Percentiles rank a stretch among this genome's conserved stretches.
Evolutionary conservation across 2,329 filamentous ascomycete species (phyloP).

Genomic region (Seiridium unicorne): DNA sequence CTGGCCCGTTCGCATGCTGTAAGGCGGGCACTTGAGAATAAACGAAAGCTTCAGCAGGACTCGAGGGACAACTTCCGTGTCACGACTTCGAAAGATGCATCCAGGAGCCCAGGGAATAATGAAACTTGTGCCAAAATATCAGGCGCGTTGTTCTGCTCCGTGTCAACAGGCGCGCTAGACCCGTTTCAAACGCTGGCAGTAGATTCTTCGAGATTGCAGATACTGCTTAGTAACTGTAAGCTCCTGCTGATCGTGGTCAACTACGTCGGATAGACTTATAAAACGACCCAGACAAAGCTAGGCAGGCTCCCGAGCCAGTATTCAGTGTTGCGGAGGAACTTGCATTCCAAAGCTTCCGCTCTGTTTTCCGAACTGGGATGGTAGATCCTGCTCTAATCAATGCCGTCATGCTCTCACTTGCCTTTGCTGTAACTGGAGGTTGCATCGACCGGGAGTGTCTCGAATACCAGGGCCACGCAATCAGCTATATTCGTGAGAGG

Average conservation of each 20-base stretch:
- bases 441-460: constrained; percentile 31
- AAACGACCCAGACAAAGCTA: constrained; percentile 17
- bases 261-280: not conserved
- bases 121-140: not conserved
- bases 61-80: constrained; percentile 23
- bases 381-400: constrained; percentile 35
- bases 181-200: constrained; percentile 20
- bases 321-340: constrained; percentile 36
- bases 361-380: constrained; percentile 29
- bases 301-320: constrained; percentile 29
- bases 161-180: constrained; percentile 6
- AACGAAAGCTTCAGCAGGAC: constrained; percentile 25
- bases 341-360: constrained; percentile 33
- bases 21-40: constrained; percentile 22
- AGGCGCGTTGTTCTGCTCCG: constrained; percentile 1
- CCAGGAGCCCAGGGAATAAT: not conserved
- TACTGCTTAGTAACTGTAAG: constrained; percentile 18
- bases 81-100: constrained; percentile 9
- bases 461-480: constrained; percentile 29
- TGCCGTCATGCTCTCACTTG: constrained; percentile 37
- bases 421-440: constrained; percentile 25
- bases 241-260: not conserved
- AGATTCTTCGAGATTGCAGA: constrained; percentile 19
- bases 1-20: constrained; percentile 29
- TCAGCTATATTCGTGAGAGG: constrained; percentile 31